phyloP scores from a whole-genome alignment of 2,329 filamentous ascomycete species.

The Xylariales sp. region DNA sequence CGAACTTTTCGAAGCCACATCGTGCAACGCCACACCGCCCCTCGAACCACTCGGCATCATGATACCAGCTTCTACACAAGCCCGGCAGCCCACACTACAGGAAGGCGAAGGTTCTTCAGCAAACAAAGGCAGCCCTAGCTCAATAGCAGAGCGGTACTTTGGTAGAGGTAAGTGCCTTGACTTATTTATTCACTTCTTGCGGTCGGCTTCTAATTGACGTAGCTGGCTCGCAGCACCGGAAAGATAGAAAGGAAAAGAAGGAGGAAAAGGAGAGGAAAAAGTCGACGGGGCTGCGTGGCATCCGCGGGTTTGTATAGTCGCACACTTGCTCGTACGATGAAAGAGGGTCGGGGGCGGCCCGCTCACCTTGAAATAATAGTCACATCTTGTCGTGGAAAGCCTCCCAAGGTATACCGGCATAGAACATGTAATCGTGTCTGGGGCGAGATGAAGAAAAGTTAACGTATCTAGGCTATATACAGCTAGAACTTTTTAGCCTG shows the following conservation, averaged over 20 bases:
- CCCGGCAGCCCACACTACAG: conserved; percentile 54
- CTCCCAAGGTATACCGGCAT: neutral
- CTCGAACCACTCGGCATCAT: conserved; percentile 50
- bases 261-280: conserved; percentile 30
- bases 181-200: neutral
- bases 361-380: neutral
- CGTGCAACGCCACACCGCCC: conserved; percentile 59
- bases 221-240: conserved; percentile 30
- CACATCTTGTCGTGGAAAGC: neutral
- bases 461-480: no score
- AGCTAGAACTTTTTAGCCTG: no score
- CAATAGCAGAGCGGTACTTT: conserved; percentile 58
- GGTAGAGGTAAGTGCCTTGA: conserved; percentile 56
- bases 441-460: no score
- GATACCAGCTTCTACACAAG: conserved; percentile 44
- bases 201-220: conserved; percentile 12
- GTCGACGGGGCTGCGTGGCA: conserved; percentile 31
- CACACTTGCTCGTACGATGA: neutral
- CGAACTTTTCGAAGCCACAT: conserved; percentile 56
- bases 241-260: conserved; percentile 32
- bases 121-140: conserved; percentile 45
- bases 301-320: conserved; percentile 35
- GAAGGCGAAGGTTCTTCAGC: conserved; percentile 50
- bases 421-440: no score
- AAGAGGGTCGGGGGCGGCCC: neutral